Conservation (phyloP, 352 stramenopile genomes). For the Saprolegnia diclina region DNA sequence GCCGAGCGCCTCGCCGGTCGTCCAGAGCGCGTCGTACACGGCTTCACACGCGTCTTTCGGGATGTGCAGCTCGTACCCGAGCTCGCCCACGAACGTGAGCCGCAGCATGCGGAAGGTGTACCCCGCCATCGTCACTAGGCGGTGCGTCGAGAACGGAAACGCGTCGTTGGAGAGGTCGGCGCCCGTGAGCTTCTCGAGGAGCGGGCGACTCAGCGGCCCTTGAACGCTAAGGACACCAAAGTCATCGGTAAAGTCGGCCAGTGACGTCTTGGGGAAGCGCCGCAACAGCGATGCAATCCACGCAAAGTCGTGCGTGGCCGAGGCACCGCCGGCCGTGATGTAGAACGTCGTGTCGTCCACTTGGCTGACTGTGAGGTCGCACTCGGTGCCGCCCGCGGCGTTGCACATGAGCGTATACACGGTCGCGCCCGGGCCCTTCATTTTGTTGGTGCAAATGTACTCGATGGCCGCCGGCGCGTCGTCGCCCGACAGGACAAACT, state of each 20-base stretch:
- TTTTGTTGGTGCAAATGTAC: conserved; percentile 31
- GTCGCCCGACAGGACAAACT: conserved; percentile 31
- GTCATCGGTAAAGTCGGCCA: conserved; percentile 43
- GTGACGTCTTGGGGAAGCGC: conserved; percentile 22
- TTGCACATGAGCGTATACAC: conserved; percentile 37
- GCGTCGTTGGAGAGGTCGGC: conserved; percentile 31
- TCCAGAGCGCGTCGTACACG: conserved; percentile 47
- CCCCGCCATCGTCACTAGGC: conserved; percentile 43
- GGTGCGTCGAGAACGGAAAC: conserved; percentile 41
- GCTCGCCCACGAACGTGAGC: conserved; percentile 37
- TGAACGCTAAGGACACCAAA: conserved; percentile 60
- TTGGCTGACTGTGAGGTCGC: conserved; percentile 33
- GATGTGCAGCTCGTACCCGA: conserved; percentile 42
- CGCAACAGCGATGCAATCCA: conserved; percentile 29
- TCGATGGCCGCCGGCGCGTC: conserved; percentile 30
- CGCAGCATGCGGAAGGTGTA: conserved; percentile 32
- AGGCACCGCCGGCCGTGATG: conserved; percentile 32
- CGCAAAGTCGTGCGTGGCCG: conserved; percentile 32
- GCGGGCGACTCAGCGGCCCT: conserved; percentile 39
- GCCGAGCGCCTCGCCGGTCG: conserved; percentile 27
- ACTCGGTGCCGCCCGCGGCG: conserved; percentile 29
- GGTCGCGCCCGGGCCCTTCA: conserved; percentile 30
- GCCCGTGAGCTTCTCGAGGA: conserved; percentile 43
- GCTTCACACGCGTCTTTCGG: conserved; percentile 37
- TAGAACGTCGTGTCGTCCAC: conserved; percentile 30